A percentile compares a stretch with the other conserved stretches of the same genome.
Evolutionary conservation across 805 yeast species (phyloP).

Genomic region (Saccharomyces jurei): DNA sequence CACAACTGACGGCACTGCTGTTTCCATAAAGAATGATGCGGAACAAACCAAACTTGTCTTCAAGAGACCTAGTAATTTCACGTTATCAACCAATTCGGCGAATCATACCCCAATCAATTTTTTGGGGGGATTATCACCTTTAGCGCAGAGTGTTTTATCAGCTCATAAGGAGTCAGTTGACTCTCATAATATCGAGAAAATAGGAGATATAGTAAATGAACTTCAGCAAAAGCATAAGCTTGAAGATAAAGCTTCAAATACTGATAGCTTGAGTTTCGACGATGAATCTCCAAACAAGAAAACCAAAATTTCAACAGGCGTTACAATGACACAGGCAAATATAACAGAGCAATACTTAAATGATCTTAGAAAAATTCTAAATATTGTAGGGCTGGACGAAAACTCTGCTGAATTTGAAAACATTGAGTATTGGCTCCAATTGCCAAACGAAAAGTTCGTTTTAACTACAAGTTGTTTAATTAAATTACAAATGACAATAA

Average conservation of each 20-base stretch:
- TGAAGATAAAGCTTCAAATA: constrained; percentile 1
- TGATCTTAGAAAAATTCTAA: constrained; percentile 13
- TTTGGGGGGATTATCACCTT: constrained; percentile 17
- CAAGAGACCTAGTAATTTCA: constrained; percentile 13
- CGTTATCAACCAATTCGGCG: neutral
- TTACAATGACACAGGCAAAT: constrained; percentile 17
- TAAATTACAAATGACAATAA: constrained; percentile 12
- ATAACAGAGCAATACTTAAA: constrained; percentile 17
- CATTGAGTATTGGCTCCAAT: constrained; percentile 15
- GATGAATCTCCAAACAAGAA: constrained; percentile 8
- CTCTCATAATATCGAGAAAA: constrained; percentile 2
- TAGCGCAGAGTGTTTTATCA: constrained; percentile 14
- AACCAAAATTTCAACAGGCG: constrained; percentile 12
- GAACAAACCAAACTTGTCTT: constrained; percentile 7
- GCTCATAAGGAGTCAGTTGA: constrained; percentile 3
- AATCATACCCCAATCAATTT: constrained; percentile 3
- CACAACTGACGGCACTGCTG: neutral
- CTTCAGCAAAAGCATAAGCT: constrained; percentile 3
- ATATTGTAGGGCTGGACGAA: constrained; percentile 5
- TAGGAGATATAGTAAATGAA: neutral
- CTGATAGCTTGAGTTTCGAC: neutral
- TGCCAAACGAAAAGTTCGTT: constrained; percentile 7
- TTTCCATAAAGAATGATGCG: neutral
- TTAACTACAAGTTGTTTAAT: constrained; percentile 11
- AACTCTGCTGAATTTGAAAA: constrained; percentile 3